Percentiles rank a stretch among this genome's conserved stretches.
These are phyloP conservation scores for Marchantia polymorpha DNA, from an alignment of 225 moss, liverwort and hornwort genomes.

Conservation along the genomic window DNA sequence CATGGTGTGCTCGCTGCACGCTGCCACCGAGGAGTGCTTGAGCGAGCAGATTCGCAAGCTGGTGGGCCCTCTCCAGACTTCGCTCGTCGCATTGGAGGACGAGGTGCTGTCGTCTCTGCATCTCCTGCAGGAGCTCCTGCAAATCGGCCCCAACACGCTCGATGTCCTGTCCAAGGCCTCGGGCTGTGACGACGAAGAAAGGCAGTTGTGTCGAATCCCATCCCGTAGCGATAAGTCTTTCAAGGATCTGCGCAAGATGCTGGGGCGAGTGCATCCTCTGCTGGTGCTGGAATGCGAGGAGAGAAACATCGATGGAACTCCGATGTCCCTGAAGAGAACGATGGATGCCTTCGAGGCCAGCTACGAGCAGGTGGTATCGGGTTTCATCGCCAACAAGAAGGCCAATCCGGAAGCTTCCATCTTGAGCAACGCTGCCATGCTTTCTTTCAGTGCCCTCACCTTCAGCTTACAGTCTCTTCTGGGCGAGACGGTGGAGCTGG, in stretches of 20 bases:
- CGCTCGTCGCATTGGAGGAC: constrained; percentile 30
- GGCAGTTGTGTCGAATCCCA: not conserved
- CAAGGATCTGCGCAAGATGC: constrained; percentile 10
- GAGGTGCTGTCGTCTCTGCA: constrained; percentile 39
- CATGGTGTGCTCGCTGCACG: constrained; percentile 37
- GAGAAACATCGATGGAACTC: constrained; percentile 31
- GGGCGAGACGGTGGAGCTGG: constrained; percentile 33
- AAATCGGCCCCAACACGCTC: constrained; percentile 10
- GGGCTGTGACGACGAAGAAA: constrained; percentile 14
- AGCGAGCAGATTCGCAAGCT: constrained; percentile 31
- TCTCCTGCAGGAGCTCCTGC: constrained; percentile 27
- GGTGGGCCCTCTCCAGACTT: constrained; percentile 35
- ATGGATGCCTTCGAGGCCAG: constrained; percentile 29
- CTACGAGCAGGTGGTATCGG: constrained; percentile 29
- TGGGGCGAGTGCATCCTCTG: constrained; percentile 29
- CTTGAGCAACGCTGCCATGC: constrained; percentile 34
- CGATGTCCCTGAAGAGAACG: constrained; percentile 27
- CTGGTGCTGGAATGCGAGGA: constrained; percentile 22
- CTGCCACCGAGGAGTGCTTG: constrained; percentile 37
- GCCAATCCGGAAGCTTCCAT: constrained; percentile 18
- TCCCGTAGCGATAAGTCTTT: not conserved
- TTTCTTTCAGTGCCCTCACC: constrained; percentile 38
- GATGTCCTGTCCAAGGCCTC: constrained; percentile 7
- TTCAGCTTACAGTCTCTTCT: constrained; percentile 34
- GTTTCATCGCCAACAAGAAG: constrained; percentile 32